Evolutionary conservation across 169 alveolate species (phyloP).

Genomic region (Eimeria sp.): DNA sequence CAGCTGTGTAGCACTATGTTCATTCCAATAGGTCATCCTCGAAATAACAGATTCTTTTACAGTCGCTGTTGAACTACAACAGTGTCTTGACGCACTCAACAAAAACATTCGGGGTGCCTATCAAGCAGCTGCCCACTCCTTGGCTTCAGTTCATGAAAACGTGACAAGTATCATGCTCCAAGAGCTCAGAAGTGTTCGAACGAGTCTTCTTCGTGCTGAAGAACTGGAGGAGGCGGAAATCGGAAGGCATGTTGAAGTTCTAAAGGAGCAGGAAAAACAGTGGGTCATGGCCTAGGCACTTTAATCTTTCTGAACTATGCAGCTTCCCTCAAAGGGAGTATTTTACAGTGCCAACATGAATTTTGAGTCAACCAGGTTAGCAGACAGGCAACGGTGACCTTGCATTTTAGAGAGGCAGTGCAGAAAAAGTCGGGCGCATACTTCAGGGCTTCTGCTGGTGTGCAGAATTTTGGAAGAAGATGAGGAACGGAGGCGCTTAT

Average conservation of each 20-base stretch:
- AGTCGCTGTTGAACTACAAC: slow-evolving; percentile 38
- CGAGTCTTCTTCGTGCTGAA: background rate
- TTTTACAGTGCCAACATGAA: background rate
- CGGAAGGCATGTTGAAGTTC: background rate
- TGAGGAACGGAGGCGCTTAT: slow-evolving; percentile 4
- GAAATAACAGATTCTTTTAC: slow-evolving; percentile 20
- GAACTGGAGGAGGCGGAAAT: slow-evolving; percentile 5
- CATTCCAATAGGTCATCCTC: slow-evolving; percentile 4
- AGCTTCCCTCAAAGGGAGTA: background rate
- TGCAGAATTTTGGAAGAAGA: slow-evolving; percentile 19
- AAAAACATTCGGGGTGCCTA: background rate
- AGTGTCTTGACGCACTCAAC: slow-evolving; percentile 9
- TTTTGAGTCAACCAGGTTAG: background rate
- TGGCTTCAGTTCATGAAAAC: background rate
- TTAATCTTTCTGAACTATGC: background rate
- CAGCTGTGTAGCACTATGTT: too few relatives aligned
- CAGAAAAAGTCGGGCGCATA: background rate
- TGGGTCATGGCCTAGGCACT: background rate
- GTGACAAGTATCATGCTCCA: background rate
- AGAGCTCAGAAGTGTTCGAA: background rate
- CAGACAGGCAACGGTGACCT: background rate
- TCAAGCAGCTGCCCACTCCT: background rate
- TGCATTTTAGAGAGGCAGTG: background rate
- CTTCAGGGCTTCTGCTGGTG: background rate
- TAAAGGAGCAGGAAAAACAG: slow-evolving; percentile 25